A percentile compares a stretch with the other conserved stretches of the same genome.
These are phyloP conservation scores for Hordeum vulgare DNA, from an alignment of 176 grass and related monocot species.

Conservation along the genomic window MorexV3_pseudomolecules_assembly NC_058519.1:10564141-10564640, in stretches of 20 bases:
- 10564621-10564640: neutral
- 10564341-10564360: slow-evolving; percentile 56
- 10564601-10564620: neutral
- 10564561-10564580: slow-evolving; percentile 98
- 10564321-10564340: slow-evolving; percentile 67
- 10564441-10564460: slow-evolving; percentile 45
- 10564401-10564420: slow-evolving; percentile 64
- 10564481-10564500: slow-evolving; percentile 29
- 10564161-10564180: slow-evolving; percentile 42
- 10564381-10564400: slow-evolving; percentile 64
- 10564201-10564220: slow-evolving; percentile 58
- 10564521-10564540: slow-evolving; percentile 80
- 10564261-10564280: slow-evolving; percentile 95
- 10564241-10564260: slow-evolving; percentile 99
- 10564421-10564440: slow-evolving; percentile 52
- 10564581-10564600: slow-evolving; percentile 59
- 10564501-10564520: slow-evolving; percentile 43
- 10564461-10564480: slow-evolving; percentile 58
- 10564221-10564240: slow-evolving; percentile 99
- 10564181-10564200: slow-evolving; percentile 58
- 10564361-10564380: slow-evolving; percentile 44
- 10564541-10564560: slow-evolving; percentile 96
- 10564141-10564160: slow-evolving; percentile 52
- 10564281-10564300: slow-evolving; percentile 94
- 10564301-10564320: slow-evolving; percentile 75